These are phyloP conservation scores for Viola odorata DNA, from an alignment of 345 rosid genomes.

Conservation along the genomic window DNA sequence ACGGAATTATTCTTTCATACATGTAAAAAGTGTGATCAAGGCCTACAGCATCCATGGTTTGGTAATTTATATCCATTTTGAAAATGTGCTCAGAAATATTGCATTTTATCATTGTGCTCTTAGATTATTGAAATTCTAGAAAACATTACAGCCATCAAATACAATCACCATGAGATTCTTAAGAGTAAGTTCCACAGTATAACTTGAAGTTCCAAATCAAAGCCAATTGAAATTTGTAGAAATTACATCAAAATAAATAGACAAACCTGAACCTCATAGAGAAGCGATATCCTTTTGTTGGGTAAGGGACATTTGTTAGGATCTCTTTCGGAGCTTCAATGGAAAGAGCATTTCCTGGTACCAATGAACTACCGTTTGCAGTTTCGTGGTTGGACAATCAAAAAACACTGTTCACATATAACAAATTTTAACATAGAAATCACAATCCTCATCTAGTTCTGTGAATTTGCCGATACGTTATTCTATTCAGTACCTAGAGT, in stretches of 20 bases:
- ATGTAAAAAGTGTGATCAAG: no score
- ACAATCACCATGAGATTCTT: no score
- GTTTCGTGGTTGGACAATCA: slow-evolving; percentile 46
- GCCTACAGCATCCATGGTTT: no score
- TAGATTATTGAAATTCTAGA: no score
- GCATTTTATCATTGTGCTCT: no score
- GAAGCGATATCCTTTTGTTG: slow-evolving; percentile 65
- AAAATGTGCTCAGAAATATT: no score
- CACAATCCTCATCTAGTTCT: no score
- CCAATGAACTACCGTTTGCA: slow-evolving; percentile 63
- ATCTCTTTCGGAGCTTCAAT: slow-evolving; percentile 70
- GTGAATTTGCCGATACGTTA: not conserved
- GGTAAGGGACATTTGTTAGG: slow-evolving; percentile 70
- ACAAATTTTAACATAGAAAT: no score
- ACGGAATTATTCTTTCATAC: no score
- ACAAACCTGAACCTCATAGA: slow-evolving; percentile 68
- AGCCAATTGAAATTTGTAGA: not conserved
- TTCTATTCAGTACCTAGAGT: slow-evolving; percentile 44
- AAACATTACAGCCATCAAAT: no score
- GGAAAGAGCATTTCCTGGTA: slow-evolving; percentile 44
- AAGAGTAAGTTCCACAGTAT: slow-evolving; percentile 1
- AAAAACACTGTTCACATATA: slow-evolving; percentile 47
- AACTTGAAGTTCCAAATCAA: not conserved
- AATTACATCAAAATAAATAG: slow-evolving; percentile 1
- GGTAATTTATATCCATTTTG: no score